Base-by-base conservation (phyloP, 345 rosid genomes). In the Lumnitzera littorea region DNA sequence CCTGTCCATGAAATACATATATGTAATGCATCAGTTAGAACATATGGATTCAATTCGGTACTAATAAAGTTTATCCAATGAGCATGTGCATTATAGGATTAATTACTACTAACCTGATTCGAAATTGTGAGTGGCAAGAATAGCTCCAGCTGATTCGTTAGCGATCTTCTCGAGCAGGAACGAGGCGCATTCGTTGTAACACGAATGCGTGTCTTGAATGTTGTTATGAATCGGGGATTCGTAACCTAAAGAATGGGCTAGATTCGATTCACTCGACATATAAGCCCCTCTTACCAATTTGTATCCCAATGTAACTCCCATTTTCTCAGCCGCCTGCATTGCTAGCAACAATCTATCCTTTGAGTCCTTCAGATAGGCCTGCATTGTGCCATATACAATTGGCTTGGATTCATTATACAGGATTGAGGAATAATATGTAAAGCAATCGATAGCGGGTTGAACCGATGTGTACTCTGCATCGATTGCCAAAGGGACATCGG, bases 201-300 rank as follows among this genome's bases (percentile, higher is more conserved):
- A 89, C 17, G 55, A 81, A 47, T 92, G 97, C 0, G 97, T 92
- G 7, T 85, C 79, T 23, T 77, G 78, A 60, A 89, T 86, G 52
- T 66, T 80, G 53, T 85, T 67, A 63, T 92, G 99, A 55, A 92
- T 56, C 0, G 99, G 99, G 12, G 97, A 85, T 49, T 78, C 83
- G 54, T 27, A 80, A 3, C 97, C 96, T 57, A 87, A 66, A 12
- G 89, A 76, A 57, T 79, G 76, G 0, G 98, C 98, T 11, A 80
- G 25, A 16, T 66, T 72, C 3, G 66, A 65, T 70, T 89, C 98
- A 5, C 85, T 81, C 0, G 86, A 69, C 96, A 92, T 89, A 51
- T 92, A 92, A 13, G 96, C 98, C 0, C 98, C 98, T 43, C 98
- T 78, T 4, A 92, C 98, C 12, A 92, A 56, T 74, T 92, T 92